Conservation (phyloP, 1,284 basidiomycete species). For the Austroboletus niveus region DNA sequence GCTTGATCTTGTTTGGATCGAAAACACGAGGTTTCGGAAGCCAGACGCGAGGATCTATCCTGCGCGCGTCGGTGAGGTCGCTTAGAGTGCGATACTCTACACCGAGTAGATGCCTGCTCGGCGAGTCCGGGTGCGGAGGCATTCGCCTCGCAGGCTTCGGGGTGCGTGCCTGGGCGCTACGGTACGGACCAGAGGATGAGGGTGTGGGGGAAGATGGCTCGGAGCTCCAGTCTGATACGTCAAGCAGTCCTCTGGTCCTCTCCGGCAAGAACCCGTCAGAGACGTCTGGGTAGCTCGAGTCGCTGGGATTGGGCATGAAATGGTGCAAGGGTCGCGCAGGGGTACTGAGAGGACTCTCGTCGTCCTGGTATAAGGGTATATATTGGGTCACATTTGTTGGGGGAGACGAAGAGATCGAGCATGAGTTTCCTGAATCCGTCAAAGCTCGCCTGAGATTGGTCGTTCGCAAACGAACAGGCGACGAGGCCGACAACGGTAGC, state of each 20-base stretch:
- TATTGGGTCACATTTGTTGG: constrained; percentile 24
- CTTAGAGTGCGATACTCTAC: constrained; percentile 23
- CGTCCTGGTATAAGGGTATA: constrained; percentile 17
- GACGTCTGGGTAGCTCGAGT: constrained; percentile 13
- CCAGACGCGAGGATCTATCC: constrained; percentile 31
- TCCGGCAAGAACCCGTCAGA: background rate
- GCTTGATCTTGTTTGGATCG: constrained; percentile 28
- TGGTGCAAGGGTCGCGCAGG: constrained; percentile 8
- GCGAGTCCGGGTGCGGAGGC: constrained; percentile 8
- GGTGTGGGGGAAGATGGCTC: background rate
- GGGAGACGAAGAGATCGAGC: constrained; percentile 23
- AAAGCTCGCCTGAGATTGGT: constrained; percentile 8
- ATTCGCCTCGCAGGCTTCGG: constrained; percentile 4
- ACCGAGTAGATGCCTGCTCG: constrained; percentile 9
- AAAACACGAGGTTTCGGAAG: constrained; percentile 25
- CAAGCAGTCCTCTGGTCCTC: background rate
- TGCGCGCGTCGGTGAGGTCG: constrained; percentile 14
- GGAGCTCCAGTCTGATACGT: constrained; percentile 9
- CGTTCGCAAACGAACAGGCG: constrained; percentile 4
- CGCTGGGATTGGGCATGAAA: constrained; percentile 10
- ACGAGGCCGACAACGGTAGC: background rate
- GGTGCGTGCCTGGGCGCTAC: constrained; percentile 11
- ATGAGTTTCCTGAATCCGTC: constrained; percentile 6
- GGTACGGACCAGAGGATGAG: constrained; percentile 3
- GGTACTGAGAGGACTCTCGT: constrained; percentile 6